Conservation (phyloP, 2,329 filamentous ascomycete species). For the Aschersonia sp. region DNA sequence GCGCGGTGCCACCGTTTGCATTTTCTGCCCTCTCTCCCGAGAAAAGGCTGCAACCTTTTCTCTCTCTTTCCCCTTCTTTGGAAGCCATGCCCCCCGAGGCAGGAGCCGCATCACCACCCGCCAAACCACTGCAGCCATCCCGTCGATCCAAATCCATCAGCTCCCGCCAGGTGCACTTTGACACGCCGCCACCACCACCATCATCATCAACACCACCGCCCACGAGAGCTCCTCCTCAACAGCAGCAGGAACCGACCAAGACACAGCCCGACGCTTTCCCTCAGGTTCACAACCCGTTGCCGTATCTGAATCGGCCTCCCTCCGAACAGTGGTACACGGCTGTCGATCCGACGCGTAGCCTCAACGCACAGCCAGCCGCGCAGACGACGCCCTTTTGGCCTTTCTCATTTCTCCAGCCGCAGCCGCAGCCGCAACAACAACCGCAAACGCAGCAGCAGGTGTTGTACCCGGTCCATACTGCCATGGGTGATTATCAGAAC, state of each 20-base stretch:
- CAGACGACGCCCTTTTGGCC: background rate
- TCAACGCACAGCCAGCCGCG: slow-evolving; percentile 2
- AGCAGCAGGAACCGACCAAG: slow-evolving; percentile 1
- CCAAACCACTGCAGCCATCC: background rate
- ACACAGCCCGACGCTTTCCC: slow-evolving; percentile 5
- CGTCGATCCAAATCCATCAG: slow-evolving; percentile 13
- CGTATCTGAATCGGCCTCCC: slow-evolving; percentile 7
- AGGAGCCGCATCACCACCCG: slow-evolving; percentile 1
- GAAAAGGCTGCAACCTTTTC: background rate
- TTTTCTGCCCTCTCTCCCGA: too few relatives aligned
- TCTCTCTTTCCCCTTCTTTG: background rate
- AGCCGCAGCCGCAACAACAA: slow-evolving; percentile 3
- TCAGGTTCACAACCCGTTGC: slow-evolving; percentile 7
- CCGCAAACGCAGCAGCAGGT: background rate
- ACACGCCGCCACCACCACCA: background rate
- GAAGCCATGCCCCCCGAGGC: slow-evolving; percentile 13
- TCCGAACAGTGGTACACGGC: slow-evolving; percentile 18
- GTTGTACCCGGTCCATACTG: background rate
- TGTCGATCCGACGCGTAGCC: slow-evolving; percentile 17
- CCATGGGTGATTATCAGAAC: slow-evolving; percentile 27
- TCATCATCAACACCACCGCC: too few relatives aligned
- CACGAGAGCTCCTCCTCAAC: background rate
- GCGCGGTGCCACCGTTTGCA: too few relatives aligned
- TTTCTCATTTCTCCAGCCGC: slow-evolving; percentile 3
- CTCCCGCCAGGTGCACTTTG: slow-evolving; percentile 19